These are phyloP conservation scores for Mycena indigotica DNA, from an alignment of 768 basidiomycete species.

Conservation along the genomic window DNA sequence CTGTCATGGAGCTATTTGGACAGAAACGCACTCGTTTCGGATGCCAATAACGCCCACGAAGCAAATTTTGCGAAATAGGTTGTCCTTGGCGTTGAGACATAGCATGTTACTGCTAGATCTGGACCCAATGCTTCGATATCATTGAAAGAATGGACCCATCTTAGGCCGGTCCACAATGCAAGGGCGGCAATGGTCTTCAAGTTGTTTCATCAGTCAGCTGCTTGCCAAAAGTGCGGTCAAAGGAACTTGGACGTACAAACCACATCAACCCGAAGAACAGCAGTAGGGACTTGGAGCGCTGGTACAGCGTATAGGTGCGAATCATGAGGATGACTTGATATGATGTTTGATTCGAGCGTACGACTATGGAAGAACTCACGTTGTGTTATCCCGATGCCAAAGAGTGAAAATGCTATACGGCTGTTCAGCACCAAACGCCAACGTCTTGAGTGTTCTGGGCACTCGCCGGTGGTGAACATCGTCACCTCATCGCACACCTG, in stretches of 20 bases:
- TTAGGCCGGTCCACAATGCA: neutral
- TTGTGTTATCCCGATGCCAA: neutral
- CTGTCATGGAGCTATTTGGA: too few species aligned
- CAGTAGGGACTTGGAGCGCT: constrained; percentile 1
- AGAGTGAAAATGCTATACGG: neutral
- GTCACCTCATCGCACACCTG: neutral
- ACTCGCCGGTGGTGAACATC: constrained; percentile 2
- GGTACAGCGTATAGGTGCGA: constrained; percentile 6
- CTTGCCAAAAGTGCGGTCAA: too few species aligned
- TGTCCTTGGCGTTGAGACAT: neutral
- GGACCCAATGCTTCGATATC: neutral
- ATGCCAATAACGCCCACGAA: neutral
- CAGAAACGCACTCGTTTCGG: too few species aligned
- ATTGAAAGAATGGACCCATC: neutral
- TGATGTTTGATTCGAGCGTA: neutral
- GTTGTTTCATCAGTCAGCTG: too few species aligned
- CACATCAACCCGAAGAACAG: constrained; percentile 2
- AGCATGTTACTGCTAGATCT: neutral
- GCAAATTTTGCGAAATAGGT: neutral
- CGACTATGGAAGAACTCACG: neutral
- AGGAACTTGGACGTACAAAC: too few species aligned
- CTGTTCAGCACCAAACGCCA: too few species aligned
- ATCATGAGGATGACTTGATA: constrained; percentile 1
- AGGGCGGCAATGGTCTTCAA: neutral
- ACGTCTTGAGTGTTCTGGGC: neutral